Percentiles rank a stretch among this genome's conserved stretches.
Evolutionary conservation across 2,329 filamentous ascomycete species (phyloP).

Genomic region (Neofusicoccum ribis): DNA sequence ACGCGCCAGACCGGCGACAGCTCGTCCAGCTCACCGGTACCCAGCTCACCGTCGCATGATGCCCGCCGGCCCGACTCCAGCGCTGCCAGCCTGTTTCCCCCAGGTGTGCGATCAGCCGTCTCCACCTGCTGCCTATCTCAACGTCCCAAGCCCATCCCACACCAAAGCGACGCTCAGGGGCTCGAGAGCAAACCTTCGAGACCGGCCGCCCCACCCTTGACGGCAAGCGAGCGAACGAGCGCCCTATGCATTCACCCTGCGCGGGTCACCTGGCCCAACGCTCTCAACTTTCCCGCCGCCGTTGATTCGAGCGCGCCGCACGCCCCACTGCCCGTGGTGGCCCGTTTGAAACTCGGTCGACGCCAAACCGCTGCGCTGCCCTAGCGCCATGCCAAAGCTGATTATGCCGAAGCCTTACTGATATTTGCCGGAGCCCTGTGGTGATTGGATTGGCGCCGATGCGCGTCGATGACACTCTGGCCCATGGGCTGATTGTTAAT

Average conservation of each 20-base stretch:
- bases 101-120: slow-evolving; percentile 10
- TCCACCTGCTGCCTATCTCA: slow-evolving; percentile 16
- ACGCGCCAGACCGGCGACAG: background rate
- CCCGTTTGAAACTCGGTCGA: slow-evolving; percentile 12
- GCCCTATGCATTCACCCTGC: background rate
- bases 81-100: background rate
- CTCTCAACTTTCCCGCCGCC: background rate
- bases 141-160: background rate
- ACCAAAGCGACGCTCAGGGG: slow-evolving; percentile 1
- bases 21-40: background rate
- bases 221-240: slow-evolving; percentile 12
- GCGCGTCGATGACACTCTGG: background rate
- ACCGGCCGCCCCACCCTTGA: slow-evolving; percentile 5
- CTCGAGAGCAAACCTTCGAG: slow-evolving; percentile 11
- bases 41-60: background rate
- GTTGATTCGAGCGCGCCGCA: background rate
- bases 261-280: background rate
- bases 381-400: slow-evolving; percentile 14
- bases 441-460: background rate
- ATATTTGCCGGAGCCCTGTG: slow-evolving; percentile 3
- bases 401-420: slow-evolving; percentile 16
- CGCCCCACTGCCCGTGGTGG: background rate
- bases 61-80: slow-evolving; percentile 13
- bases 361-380: background rate
- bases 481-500: slow-evolving; percentile 17